Percentiles rank a stretch among this genome's conserved stretches.
Evolutionary conservation across 306 rosid species (phyloP).

Genomic region (Lithocarpus polystachyus): DNA sequence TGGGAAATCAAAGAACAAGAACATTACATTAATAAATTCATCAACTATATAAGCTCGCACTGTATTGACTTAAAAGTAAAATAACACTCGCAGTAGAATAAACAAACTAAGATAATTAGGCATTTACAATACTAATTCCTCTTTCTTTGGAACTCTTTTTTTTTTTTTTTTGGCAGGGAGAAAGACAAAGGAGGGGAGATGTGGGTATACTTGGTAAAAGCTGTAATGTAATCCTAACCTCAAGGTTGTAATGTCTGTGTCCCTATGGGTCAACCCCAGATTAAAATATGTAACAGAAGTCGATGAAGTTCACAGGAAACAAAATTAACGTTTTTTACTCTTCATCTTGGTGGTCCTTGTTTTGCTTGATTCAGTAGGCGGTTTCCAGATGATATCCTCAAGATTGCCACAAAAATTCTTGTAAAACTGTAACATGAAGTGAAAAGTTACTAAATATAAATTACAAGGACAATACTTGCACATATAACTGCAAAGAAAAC

Average conservation of each 20-base stretch:
- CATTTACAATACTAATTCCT: neutral
- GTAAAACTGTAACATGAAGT: slow-evolving; percentile 58
- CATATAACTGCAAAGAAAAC: neutral
- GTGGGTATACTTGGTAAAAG: neutral
- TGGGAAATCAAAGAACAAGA: neutral
- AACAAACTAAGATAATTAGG: neutral
- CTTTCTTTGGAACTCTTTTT: neutral
- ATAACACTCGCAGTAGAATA: neutral
- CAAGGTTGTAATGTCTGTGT: neutral
- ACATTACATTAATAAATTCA: neutral
- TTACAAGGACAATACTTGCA: neutral
- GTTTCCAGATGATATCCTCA: slow-evolving; percentile 96
- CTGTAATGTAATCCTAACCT: neutral
- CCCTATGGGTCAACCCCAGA: slow-evolving; percentile 10
- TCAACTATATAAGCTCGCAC: neutral
- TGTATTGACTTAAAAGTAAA: neutral
- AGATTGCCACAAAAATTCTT: slow-evolving; percentile 74
- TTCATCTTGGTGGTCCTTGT: slow-evolving; percentile 49
- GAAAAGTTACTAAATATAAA: neutral
- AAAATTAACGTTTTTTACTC: slow-evolving; percentile 54
- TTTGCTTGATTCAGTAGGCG: slow-evolving; percentile 58
- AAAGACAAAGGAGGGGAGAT: neutral
- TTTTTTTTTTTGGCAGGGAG: neutral
- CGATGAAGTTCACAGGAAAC: slow-evolving; percentile 7
- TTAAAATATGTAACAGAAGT: neutral